Conservation (phyloP, 192 early-diverging fungal genomes). For the Borealophlyctis nickersoniae region DNA sequence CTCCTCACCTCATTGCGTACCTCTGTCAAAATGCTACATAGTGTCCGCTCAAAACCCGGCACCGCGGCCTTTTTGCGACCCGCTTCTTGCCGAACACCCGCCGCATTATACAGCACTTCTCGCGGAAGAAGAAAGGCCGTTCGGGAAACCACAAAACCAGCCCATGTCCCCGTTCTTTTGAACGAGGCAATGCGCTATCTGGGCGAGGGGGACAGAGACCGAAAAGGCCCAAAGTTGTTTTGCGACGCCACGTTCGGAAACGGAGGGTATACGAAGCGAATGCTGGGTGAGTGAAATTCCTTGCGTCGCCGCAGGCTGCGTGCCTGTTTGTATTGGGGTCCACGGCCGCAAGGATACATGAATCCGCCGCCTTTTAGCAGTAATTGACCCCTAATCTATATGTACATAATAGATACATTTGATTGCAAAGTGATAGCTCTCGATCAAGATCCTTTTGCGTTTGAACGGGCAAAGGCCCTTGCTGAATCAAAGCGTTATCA, state of each 20-base stretch:
- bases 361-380: too few species aligned
- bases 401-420: constrained; percentile 7
- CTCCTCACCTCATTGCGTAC: too few species aligned
- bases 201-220: neutral
- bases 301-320: too few species aligned
- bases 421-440: constrained; percentile 64
- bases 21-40: too few species aligned
- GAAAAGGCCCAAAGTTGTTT: constrained; percentile 32
- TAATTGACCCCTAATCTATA: neutral
- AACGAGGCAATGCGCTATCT: constrained; percentile 6
- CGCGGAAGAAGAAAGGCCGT: too few species aligned
- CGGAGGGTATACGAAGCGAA: constrained; percentile 58
- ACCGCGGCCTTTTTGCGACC: too few species aligned
- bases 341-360: too few species aligned
- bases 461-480: constrained; percentile 51
- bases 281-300: constrained; percentile 49
- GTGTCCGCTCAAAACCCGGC: too few species aligned
- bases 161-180: constrained; percentile 19
- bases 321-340: too few species aligned
- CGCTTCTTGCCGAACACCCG: too few species aligned
- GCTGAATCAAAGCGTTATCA: constrained; percentile 32
- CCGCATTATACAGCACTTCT: too few species aligned
- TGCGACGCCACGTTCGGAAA: constrained; percentile 74
- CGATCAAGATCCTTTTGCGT: constrained; percentile 69
- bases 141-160: neutral